Evolutionary conservation across 768 basidiomycete species (phyloP), one percentile per base, ranked within the genome.

Genomic region (Lactarius hengduanensis): DNA sequence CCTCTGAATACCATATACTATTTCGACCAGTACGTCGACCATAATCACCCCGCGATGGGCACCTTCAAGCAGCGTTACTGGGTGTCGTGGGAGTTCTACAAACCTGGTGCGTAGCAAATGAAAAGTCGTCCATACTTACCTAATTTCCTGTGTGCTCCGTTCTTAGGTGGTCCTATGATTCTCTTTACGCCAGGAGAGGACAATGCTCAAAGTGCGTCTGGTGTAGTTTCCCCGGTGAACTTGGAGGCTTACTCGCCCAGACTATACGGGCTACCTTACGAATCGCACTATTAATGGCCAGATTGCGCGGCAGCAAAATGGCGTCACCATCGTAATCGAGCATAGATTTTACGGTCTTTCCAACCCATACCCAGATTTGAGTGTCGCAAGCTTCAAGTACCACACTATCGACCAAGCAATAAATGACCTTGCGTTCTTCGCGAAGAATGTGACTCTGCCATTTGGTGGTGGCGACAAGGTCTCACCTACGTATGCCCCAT

Each of bases 41-140:
- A 84, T 72, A 80, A 73, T 40, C 75, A 84, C 67, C 84, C 87
- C n/a, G 77, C 79, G 32, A 76, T 84, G 26, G 90, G 90, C 22
- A 91, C 88, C n/a, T 92, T 92, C 43, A 79, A 85, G 73, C 90
- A 91, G 75, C 83, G 90, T 41, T 91, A 82, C 75, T 91, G 43
- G 43, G 43, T 8, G 43, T 45, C 84, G 36, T 88, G 80, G 74
- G 86, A 90, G 73, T 88, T 80, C 43, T 90, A 90, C 69, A 78
- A 86, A 73, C 41, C 63, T 15, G 76, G 76, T 77, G 43, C 38
- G 72, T 66, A 1, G 28, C 30, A 18, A 38, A 3, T 18, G 38
- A 36, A 41, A n/a, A 40, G 20, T 16, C 53, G 8, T 2, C 20
- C 9, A 4, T 45, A 45, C 53, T 30, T 30, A 26, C 53, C 53